phyloP scores from a whole-genome alignment of 208 protist species.

The Wallacemonas sp. region DNA sequence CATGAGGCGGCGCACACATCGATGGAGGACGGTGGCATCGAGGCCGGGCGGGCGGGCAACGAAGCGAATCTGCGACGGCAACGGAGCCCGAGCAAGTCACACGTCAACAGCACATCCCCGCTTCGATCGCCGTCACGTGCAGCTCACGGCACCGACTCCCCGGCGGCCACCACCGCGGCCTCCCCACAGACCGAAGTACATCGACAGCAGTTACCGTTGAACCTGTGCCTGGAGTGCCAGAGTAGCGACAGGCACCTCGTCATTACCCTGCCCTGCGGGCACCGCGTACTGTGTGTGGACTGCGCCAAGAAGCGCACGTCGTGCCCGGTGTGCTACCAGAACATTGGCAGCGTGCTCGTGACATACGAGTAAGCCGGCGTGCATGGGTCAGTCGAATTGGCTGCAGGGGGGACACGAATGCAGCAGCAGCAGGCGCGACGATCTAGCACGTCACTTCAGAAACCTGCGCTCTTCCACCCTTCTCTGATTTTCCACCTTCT shows the following conservation, averaged over 20 bases:
- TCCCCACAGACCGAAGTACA: neutral
- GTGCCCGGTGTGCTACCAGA: slow-evolving; percentile 74
- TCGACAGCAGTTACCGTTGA: neutral
- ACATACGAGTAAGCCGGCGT: slow-evolving; percentile 26
- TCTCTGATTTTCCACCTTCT: neutral
- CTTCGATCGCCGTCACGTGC: neutral
- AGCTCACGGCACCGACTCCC: neutral
- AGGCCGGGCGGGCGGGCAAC: neutral
- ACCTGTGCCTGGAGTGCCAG: slow-evolving; percentile 39
- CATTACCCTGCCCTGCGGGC: slow-evolving; percentile 72
- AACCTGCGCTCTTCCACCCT: no score
- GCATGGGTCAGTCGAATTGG: no score
- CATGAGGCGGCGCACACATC: neutral
- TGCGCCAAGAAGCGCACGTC: slow-evolving; percentile 55
- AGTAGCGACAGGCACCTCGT: slow-evolving; percentile 36
- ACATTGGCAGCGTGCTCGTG: slow-evolving; percentile 28
- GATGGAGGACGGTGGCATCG: neutral
- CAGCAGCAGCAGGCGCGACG: neutral
- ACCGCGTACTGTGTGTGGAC: slow-evolving; percentile 68
- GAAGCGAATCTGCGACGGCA: neutral
- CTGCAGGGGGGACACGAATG: neutral
- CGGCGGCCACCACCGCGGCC: neutral
- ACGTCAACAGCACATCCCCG: neutral
- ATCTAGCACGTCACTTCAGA: no score
- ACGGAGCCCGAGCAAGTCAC: neutral